Evolutionary conservation across 495 filamentous ascomycete genomes (phyloP).

Genomic region (Parachaetomium inaequale): DNA sequence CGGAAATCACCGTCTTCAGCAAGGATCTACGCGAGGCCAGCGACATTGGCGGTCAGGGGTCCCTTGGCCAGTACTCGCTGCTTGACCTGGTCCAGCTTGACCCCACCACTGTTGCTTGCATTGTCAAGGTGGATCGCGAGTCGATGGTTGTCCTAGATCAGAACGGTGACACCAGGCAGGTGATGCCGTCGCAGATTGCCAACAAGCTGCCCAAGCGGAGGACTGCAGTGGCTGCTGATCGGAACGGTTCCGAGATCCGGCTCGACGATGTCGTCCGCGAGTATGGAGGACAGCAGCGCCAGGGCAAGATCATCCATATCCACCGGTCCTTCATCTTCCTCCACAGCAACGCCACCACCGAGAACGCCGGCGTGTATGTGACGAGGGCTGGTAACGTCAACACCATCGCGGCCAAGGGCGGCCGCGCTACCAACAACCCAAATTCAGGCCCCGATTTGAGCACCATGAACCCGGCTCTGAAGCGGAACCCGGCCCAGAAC

Average conservation of each 20-base stretch:
- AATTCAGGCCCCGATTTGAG: slow-evolving; percentile 68
- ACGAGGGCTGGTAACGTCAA: slow-evolving; percentile 79
- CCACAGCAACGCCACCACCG: slow-evolving; percentile 74
- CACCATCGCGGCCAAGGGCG: slow-evolving; percentile 88
- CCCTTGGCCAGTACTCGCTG: slow-evolving; percentile 80
- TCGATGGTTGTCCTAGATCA: slow-evolving; percentile 87
- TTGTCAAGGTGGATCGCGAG: slow-evolving; percentile 93
- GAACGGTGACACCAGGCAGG: slow-evolving; percentile 71
- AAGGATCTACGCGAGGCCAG: slow-evolving; percentile 91
- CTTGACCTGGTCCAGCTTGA: slow-evolving; percentile 95
- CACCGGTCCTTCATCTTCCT: slow-evolving; percentile 85
- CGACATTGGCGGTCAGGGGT: slow-evolving; percentile 77
- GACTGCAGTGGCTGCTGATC: slow-evolving; percentile 84
- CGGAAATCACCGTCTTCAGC: slow-evolving; percentile 96
- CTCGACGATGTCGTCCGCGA: slow-evolving; percentile 91
- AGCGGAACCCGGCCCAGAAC: slow-evolving; percentile 50
- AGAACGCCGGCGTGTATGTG: slow-evolving; percentile 89
- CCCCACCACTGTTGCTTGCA: slow-evolving; percentile 82
- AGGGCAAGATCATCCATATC: slow-evolving; percentile 87
- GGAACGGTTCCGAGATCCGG: slow-evolving; percentile 88
- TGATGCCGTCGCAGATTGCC: slow-evolving; percentile 86
- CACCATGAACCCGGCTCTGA: slow-evolving; percentile 89
- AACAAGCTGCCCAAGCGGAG: slow-evolving; percentile 77
- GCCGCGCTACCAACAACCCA: slow-evolving; percentile 62
- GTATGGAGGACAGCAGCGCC: slow-evolving; percentile 74